These are phyloP conservation scores for Trichoderma cornu-damae DNA, from an alignment of 2,329 filamentous ascomycete genomes.

Conservation along the genomic window DNA sequence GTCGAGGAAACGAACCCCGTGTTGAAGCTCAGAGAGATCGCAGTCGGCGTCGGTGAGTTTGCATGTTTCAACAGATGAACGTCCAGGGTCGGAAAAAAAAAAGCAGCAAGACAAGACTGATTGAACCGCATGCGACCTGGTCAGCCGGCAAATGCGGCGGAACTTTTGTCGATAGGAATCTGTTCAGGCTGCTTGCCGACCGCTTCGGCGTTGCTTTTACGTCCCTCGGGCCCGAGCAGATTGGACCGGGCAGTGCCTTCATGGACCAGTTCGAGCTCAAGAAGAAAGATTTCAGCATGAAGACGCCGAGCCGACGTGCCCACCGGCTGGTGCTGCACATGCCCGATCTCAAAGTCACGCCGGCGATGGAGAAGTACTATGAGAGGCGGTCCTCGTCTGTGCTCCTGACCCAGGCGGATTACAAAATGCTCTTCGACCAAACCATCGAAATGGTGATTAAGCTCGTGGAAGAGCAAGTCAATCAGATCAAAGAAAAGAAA, in stretches of 20 bases:
- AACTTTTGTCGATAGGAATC: background rate
- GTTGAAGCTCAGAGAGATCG: background rate
- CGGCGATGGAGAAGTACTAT: background rate
- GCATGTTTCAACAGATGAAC: too few relatives aligned
- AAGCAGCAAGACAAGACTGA: too few relatives aligned
- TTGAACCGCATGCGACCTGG: too few relatives aligned
- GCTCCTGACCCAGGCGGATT: background rate
- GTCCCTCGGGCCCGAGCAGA: background rate
- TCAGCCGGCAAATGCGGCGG: background rate
- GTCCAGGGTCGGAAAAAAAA: too few relatives aligned
- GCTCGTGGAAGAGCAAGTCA: background rate
- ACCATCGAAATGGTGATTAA: background rate
- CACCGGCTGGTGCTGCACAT: background rate
- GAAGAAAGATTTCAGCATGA: conserved; percentile 22
- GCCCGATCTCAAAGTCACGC: background rate
- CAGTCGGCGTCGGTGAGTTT: background rate
- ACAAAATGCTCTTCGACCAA: background rate
- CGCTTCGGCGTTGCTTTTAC: background rate
- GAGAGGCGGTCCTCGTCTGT: background rate
- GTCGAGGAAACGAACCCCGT: background rate
- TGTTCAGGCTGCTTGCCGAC: background rate
- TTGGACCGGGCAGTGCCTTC: conserved; percentile 20
- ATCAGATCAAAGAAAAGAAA: background rate
- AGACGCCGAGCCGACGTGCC: conserved; percentile 10
- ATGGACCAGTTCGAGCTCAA: conserved; percentile 20